Conservation (phyloP, 768 basidiomycete species). For the Russula emetica region DNA sequence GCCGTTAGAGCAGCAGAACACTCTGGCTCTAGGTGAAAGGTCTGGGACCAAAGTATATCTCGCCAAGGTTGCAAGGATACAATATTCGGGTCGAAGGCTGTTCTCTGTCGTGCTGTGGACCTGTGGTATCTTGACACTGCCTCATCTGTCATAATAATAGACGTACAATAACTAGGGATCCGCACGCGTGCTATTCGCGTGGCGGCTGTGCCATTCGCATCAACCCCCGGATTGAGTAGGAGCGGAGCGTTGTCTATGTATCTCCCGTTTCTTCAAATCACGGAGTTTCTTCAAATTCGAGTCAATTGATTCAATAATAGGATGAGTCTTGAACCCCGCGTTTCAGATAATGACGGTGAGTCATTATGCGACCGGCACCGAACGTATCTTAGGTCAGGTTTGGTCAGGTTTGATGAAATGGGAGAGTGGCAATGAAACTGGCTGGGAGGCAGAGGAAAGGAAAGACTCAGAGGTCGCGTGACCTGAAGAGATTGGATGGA, state of each 20-base stretch:
- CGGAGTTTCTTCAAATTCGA: slow-evolving; percentile 1
- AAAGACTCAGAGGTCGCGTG: neutral
- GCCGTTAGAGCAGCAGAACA: neutral
- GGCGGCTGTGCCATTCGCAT: slow-evolving; percentile 7
- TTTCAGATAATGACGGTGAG: neutral
- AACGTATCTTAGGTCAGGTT: neutral
- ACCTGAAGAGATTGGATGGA: neutral
- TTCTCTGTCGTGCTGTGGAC: slow-evolving; percentile 14
- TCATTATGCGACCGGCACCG: neutral
- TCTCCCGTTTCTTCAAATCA: neutral
- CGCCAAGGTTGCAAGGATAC: neutral
- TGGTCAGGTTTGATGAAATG: neutral
- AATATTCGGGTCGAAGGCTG: slow-evolving; percentile 16
- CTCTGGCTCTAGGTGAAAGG: neutral
- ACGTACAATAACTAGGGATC: neutral
- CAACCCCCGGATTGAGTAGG: neutral
- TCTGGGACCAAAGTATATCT: neutral
- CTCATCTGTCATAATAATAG: slow-evolving; percentile 1
- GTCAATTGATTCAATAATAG: neutral
- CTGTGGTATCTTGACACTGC: slow-evolving; percentile 12
- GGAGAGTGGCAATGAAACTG: neutral
- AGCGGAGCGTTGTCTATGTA: neutral
- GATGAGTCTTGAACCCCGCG: neutral
- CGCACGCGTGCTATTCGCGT: neutral
- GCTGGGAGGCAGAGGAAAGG: too few relatives aligned